Evolutionary conservation across 495 filamentous ascomycete species (phyloP).

Genomic region (Sordaria brevicollis): DNA sequence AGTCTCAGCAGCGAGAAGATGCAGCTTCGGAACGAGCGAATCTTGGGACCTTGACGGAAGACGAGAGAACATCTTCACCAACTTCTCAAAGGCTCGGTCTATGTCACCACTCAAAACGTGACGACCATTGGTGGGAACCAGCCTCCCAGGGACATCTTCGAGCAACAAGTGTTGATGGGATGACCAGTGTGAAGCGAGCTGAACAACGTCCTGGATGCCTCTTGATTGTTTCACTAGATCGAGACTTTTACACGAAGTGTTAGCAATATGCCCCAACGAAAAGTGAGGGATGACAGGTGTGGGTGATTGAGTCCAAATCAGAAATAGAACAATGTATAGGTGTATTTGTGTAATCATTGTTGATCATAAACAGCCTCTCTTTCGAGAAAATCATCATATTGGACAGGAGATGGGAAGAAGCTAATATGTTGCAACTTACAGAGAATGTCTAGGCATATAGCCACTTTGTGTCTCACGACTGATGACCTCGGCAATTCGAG

Average conservation of each 20-base stretch:
- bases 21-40: not conserved
- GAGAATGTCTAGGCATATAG: slow-evolving; percentile 14
- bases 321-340: not conserved
- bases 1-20: slow-evolving; percentile 14
- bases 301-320: not conserved
- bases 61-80: not conserved
- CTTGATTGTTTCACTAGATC: slow-evolving; percentile 3
- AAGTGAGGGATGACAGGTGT: not conserved
- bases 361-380: not conserved
- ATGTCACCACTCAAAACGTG: not conserved
- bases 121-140: not conserved
- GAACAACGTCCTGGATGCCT: not conserved
- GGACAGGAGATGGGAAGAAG: not conserved
- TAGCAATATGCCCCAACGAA: not conserved
- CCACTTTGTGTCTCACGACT: slow-evolving; percentile 7
- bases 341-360: not conserved
- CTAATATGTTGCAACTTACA: slow-evolving; percentile 2
- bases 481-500: slow-evolving; percentile 5
- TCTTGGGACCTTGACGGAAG: not conserved
- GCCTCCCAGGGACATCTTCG: not conserved
- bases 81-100: not conserved
- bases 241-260: slow-evolving; percentile 4
- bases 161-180: slow-evolving; percentile 5
- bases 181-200: slow-evolving; percentile 11
- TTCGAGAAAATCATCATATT: not conserved